A percentile compares a stretch with the other conserved stretches of the same genome.
Conservation (phyloP, 345 rosid genomes). For the Eucalyptus dawsonii region DNA sequence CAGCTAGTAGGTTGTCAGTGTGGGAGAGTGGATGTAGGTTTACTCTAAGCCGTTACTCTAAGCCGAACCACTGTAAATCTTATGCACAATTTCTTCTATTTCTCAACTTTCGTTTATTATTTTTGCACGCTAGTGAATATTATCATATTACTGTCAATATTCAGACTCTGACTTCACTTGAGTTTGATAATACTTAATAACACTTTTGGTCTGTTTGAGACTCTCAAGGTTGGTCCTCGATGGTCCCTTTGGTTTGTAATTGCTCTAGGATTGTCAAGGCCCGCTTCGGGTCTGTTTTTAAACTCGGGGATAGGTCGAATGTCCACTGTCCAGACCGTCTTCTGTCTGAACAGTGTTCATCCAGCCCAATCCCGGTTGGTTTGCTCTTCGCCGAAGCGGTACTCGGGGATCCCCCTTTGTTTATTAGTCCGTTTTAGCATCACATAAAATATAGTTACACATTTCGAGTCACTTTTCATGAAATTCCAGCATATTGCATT, state of each 20-base stretch:
- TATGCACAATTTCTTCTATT: no score
- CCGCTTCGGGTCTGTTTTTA: no score
- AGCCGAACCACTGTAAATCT: no score
- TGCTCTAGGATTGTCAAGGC: no score
- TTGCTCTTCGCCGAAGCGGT: not conserved
- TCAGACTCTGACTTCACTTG: not conserved
- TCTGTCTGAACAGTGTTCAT: not conserved
- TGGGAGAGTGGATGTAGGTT: accelerated
- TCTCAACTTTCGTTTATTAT: not conserved
- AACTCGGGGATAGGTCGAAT: no score
- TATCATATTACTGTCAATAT: no score
- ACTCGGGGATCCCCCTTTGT: not conserved
- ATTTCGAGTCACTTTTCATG: not conserved
- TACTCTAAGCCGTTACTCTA: no score
- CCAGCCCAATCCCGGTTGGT: not conserved
- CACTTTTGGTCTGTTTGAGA: no score
- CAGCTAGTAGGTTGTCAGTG: no score
- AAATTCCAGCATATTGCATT: not conserved
- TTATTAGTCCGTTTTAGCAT: not conserved
- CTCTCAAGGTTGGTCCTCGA: not conserved
- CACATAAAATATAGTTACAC: not conserved
- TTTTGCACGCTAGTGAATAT: no score
- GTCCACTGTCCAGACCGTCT: not conserved
- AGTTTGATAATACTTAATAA: not conserved
- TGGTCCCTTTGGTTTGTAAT: no score